Conservation (phyloP, 192 early-diverging fungal species). For the Coemansia sp. region DNA sequence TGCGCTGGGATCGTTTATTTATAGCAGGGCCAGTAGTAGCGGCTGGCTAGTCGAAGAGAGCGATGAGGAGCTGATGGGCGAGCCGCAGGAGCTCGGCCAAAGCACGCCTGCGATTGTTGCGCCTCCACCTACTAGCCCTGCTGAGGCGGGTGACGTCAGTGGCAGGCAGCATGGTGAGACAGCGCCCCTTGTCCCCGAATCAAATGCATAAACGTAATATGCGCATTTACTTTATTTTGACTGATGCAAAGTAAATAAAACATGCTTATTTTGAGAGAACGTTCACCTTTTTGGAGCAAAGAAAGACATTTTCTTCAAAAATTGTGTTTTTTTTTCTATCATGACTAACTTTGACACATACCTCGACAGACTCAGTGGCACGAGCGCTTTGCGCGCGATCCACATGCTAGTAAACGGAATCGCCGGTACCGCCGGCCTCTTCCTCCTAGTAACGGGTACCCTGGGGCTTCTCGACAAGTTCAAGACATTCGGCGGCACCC, state of each 20-base stretch:
- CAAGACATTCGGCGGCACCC: slow-evolving; percentile 40
- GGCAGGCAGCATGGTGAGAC: neutral
- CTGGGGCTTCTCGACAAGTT: slow-evolving; percentile 22
- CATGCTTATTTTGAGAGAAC: too few relatives aligned
- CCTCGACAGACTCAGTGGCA: slow-evolving; percentile 23
- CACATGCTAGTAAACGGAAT: slow-evolving; percentile 35
- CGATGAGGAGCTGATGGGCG: neutral
- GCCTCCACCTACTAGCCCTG: neutral
- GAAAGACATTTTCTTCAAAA: neutral
- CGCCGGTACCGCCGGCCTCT: slow-evolving; percentile 22
- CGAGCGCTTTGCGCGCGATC: slow-evolving; percentile 16
- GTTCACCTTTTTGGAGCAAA: too few relatives aligned
- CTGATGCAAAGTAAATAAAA: too few relatives aligned
- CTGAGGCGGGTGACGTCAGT: neutral
- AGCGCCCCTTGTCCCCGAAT: neutral
- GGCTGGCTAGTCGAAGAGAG: slow-evolving; percentile 15
- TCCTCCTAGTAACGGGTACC: slow-evolving; percentile 26
- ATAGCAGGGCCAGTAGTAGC: neutral
- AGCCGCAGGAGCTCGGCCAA: neutral
- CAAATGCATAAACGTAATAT: too few relatives aligned
- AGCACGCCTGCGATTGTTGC: neutral
- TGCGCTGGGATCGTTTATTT: slow-evolving; percentile 3
- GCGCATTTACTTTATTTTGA: too few relatives aligned
- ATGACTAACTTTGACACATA: slow-evolving; percentile 24
- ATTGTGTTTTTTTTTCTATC: neutral